Percentiles rank a stretch among this genome's conserved stretches.
These are phyloP conservation scores for Kazachstania martiniae DNA, from an alignment of 805 yeast genomes.

Conservation along the genomic window DNA sequence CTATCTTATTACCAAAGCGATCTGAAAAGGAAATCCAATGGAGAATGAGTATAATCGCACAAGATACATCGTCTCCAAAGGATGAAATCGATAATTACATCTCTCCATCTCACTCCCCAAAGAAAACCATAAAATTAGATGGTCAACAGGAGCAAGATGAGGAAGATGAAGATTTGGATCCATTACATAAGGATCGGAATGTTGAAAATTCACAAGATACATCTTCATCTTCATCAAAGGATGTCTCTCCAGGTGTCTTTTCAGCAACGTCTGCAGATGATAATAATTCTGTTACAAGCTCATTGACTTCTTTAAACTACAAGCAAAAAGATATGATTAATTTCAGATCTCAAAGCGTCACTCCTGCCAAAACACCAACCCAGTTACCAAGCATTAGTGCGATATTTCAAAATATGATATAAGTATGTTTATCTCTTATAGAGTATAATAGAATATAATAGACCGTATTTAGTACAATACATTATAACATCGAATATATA, in stretches of 20 bases:
- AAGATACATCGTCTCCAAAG: neutral
- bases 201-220: neutral
- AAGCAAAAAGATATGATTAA: too few species aligned
- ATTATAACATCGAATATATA: too few species aligned
- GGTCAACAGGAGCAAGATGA: slow-evolving; percentile 5
- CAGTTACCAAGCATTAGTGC: slow-evolving; percentile 21
- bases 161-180: slow-evolving; percentile 14
- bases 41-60: slow-evolving; percentile 37
- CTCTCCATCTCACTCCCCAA: slow-evolving; percentile 15
- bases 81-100: neutral
- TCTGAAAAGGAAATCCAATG: slow-evolving; percentile 65
- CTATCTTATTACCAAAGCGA: slow-evolving; percentile 60
- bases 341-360: neutral
- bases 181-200: slow-evolving; percentile 4
- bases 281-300: slow-evolving; percentile 1
- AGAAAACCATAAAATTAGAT: slow-evolving; percentile 4
- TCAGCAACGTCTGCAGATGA: slow-evolving; percentile 4
- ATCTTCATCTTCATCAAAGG: slow-evolving; percentile 8
- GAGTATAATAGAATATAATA: too few species aligned
- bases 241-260: slow-evolving; percentile 12
- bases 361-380: slow-evolving; percentile 3
- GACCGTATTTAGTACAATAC: too few species aligned
- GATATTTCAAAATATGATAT: slow-evolving; percentile 18
- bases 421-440: too few species aligned
- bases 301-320: too few species aligned